These are phyloP conservation scores for Lachancea sp. DNA, from an alignment of 805 yeast species.

Conservation along the genomic window DNA sequence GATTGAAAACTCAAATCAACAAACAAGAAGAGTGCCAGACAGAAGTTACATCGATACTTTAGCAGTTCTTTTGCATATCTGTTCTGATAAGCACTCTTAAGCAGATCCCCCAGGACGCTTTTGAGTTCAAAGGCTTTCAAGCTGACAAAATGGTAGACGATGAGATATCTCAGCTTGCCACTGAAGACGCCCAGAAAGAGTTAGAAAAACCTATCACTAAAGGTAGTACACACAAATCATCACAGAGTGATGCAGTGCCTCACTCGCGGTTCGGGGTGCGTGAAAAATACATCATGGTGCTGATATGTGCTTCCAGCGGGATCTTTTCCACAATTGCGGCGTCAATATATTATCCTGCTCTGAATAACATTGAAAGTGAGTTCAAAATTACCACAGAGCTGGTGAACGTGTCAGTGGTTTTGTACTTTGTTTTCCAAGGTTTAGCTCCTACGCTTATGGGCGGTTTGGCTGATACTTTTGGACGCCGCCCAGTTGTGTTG, in stretches of 20 bases:
- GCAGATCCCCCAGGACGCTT: neutral
- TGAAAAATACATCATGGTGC: constrained; percentile 39
- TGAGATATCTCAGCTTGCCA: neutral
- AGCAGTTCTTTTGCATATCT: neutral
- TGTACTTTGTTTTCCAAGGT: constrained; percentile 73
- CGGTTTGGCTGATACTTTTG: constrained; percentile 59
- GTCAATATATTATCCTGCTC: constrained; percentile 76
- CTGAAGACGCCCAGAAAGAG: neutral
- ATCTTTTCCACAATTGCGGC: constrained; percentile 65
- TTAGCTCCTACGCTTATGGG: constrained; percentile 65
- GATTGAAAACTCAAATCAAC: too few relatives aligned
- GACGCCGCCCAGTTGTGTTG: constrained; percentile 64
- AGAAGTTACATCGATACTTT: neutral
- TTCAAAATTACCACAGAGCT: constrained; percentile 52
- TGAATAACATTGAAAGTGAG: constrained; percentile 47
- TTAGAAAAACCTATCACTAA: neutral
- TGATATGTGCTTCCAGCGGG: constrained; percentile 42
- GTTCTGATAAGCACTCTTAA: neutral
- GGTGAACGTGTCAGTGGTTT: constrained; percentile 67
- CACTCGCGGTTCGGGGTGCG: constrained; percentile 40
- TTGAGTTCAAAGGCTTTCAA: neutral
- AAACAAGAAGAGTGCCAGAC: neutral
- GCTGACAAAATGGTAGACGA: neutral
- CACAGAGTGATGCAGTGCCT: constrained; percentile 19
- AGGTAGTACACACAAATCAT: neutral